phyloP scores from a whole-genome alignment of 495 filamentous ascomycete species.

The Lasiosphaeria miniovina region DNA sequence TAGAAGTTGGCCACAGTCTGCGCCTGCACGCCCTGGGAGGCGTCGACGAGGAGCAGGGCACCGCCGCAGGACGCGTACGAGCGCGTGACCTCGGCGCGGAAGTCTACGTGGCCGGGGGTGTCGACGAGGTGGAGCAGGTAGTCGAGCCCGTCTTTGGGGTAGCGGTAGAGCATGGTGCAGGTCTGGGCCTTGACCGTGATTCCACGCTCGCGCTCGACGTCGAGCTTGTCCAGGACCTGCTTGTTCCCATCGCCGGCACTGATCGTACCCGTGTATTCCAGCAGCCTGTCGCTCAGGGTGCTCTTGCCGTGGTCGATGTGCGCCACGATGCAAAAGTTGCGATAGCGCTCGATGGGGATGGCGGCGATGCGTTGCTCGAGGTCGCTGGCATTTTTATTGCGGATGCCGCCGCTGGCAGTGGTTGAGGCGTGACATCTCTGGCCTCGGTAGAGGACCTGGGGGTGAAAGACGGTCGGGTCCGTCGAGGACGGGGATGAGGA shows the following conservation, averaged over 20 bases:
- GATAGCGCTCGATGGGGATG: conserved; percentile 87
- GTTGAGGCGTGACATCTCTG: neutral
- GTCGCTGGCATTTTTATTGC: conserved; percentile 34
- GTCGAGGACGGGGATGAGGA: no score
- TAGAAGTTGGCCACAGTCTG: conserved; percentile 99
- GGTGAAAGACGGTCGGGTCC: neutral
- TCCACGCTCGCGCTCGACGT: conserved; percentile 91
- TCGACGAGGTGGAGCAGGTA: conserved; percentile 95
- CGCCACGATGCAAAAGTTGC: conserved; percentile 97
- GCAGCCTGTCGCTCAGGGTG: conserved; percentile 84
- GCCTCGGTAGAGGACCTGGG: neutral
- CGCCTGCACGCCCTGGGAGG: conserved; percentile 86
- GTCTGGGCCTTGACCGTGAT: conserved; percentile 99
- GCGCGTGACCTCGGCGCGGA: conserved; percentile 85
- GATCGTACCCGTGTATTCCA: conserved; percentile 95
- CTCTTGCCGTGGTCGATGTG: conserved; percentile 99
- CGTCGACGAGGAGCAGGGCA: conserved; percentile 88
- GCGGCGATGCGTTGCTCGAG: conserved; percentile 79
- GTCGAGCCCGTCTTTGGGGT: conserved; percentile 65
- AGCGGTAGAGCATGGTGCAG: conserved; percentile 92
- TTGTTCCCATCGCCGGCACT: conserved; percentile 75
- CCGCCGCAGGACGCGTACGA: conserved; percentile 96
- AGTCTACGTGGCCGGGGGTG: conserved; percentile 97
- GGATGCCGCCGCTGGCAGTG: neutral
- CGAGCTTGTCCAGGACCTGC: conserved; percentile 93